Evolutionary conservation across 148 eudicot species (phyloP).

Genomic region (Vaccinium macrocarpon): DNA sequence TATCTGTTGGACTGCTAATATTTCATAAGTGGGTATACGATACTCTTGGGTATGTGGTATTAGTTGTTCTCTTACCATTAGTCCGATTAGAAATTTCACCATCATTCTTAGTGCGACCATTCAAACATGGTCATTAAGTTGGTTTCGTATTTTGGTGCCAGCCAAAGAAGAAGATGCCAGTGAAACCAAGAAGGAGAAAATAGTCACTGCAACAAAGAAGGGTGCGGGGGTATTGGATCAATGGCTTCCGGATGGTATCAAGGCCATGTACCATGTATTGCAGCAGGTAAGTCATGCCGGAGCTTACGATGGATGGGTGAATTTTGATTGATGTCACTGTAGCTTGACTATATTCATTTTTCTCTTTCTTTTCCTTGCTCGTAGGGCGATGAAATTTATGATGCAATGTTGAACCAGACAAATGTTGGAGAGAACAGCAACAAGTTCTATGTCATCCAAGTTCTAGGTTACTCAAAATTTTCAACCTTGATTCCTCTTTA

Average conservation of each 20-base stretch:
- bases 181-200: conserved; percentile 60
- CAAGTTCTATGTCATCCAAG: conserved; percentile 91
- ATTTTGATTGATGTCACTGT: background rate
- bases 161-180: conserved; percentile 34
- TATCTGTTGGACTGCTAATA: too few relatives aligned
- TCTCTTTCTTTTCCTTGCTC: conserved; percentile 7
- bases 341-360: background rate
- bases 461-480: conserved; percentile 46
- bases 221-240: conserved; percentile 66
- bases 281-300: conserved; percentile 46
- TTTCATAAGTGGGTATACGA: background rate
- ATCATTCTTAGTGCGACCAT: background rate
- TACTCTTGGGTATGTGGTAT: background rate
- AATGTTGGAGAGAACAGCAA: conserved; percentile 93
- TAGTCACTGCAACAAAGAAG: conserved; percentile 82
- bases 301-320: background rate
- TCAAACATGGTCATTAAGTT: background rate
- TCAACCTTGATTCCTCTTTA: background rate
- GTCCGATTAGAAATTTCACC: background rate
- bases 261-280: conserved; percentile 54
- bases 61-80: background rate
- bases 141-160: conserved; percentile 13
- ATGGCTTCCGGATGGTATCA: background rate
- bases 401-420: conserved; percentile 98
- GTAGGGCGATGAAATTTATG: conserved; percentile 85